Base-by-base conservation (phyloP, 192 early-diverging fungal species). In the Dissophora ornata region DNA sequence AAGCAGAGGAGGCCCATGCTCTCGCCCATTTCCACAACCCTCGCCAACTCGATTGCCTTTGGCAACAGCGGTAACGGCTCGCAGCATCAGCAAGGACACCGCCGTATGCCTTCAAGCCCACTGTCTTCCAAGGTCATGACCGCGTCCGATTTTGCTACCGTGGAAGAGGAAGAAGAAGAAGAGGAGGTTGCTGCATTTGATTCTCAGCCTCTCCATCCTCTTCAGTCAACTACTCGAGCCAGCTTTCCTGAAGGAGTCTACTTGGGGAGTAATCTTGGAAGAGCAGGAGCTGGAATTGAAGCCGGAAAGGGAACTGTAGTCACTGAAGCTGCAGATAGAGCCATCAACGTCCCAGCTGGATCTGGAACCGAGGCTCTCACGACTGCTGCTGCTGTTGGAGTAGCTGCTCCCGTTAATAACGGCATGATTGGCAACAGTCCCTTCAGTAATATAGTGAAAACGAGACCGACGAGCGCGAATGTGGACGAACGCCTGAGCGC, bases 191-290 rank as follows among this genome's bases (percentile, higher is more conserved):
- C n/a, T n/a, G n/a, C n/a, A n/a, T n/a, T n/a, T n/a, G n/a, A n/a
- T n/a, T n/a, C n/a, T n/a, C n/a, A n/a, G n/a, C 46, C 22, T 36
- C 46, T 40, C 11, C 46, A 19, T 51, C 60, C 33, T 30, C 18
- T 62, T 28, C 46, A 1, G 21, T 62, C 47, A 4, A 8, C 28
- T 15, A 51, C 60, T 3, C 28, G 30, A 33, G 25, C 44, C 9
- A 21, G 55, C 48, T 68, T 68, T 41, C 47, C 56, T 4, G 66
- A 68, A 36, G 66, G 66, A 4, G 45, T 68, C 19, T 56, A 47
- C 18, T 41, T 58, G 9, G 47, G 8, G 32, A 58, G 19, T 15
- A 50, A 28, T 26, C 47, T 34, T 36, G 30, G 18, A 58, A 13
- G 25, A 58, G 5, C 57, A 59, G 4, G 41, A 45, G 0, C 57